Base-by-base conservation (phyloP, 2,329 filamentous ascomycete species). In the Endothia cerciana region DNA sequence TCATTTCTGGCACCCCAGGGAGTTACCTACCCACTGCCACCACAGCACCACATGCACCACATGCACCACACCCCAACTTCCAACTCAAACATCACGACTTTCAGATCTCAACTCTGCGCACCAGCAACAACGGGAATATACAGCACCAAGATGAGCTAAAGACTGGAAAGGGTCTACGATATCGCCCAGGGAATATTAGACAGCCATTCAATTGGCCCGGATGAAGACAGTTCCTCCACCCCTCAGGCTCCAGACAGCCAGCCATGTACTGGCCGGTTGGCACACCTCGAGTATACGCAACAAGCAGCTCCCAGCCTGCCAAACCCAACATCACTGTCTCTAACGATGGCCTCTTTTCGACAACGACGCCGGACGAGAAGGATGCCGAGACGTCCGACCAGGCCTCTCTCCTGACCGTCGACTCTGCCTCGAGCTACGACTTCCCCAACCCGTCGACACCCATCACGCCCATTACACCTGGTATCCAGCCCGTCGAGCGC, bases 261-360 rank as follows among this genome's bases (percentile, higher is more conserved):
- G 83, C 81, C 83, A 96, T 95, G 92, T 96, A 96, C 85, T 96
- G 92, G 92, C 92, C 92, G 74, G 87, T 93, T 78, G 92, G 91
- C 78, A 91, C 91, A 76, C 91, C 92, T 75, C 89, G 89, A 77
- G 89, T 94, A 77, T 94, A 92, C 82, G 89, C 91, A 75, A 91
- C 91, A 72, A 91, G 85, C 80, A 91, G 87, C 79, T 86, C 85
- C 74, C 83, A 84, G 76, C 78, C 82, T 71, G 78, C 82, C 64
- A 77, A 79, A 64, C 77, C 82, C 70, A 83, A 80, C 68, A 75
- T 83, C 65, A 79, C 84, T 69, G 78, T 87, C 68, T 86, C 84
- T 62, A 84, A 89, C 71, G 86, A 92, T 81, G 89, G 89, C 76
- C 80, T 87, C 25, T 47, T 59, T 15, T 60, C 45, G 36, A 22